Base-by-base conservation (phyloP, 2,329 filamentous ascomycete species). In the Cordyceps cicadae region DNA sequence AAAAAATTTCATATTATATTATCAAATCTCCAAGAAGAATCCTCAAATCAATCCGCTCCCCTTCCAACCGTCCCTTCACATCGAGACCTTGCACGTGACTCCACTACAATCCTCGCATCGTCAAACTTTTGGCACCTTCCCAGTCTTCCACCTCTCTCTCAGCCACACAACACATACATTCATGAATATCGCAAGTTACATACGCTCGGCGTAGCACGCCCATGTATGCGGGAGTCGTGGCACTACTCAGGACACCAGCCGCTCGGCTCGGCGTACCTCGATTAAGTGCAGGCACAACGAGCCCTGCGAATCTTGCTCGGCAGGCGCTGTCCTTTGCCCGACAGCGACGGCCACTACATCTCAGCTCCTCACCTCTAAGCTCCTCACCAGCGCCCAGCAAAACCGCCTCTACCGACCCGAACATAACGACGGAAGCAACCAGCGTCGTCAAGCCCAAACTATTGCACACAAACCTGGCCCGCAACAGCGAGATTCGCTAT, bases 201-300 rank as follows among this genome's bases (percentile, higher is more conserved):
- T 12, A 26, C 12, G 15, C 24, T 26, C 58, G 58, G 58, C 58
- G 43, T 45, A 46, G 43, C 43, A 60, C 50, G 58, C 58, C 50
- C 58, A 60, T 60, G 58, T 60, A 60, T 60, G 58, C 58, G 43
- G 58, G 50, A 54, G 43, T 60, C 32, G 48, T 50, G 50, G 50
- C 51, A 60, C 32, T 49, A 39, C 29, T 60, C 43, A 60, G 58
- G 58, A 15, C 58, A 43, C 58, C 41, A 14, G 43, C 50, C 51
- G 21, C 49, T 3, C 41, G 58, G 50, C 51, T 49, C 43, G 58
- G 41, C 21, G 58, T 32, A 46, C 50, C 50, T 48, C 50, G 58
- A 49, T 24, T 41, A 24, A 54, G 43, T 48, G 37, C 50, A 46
- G 50, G 29, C 50, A 41, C 41, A 49, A 34, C 15, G 19, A 26